These are phyloP conservation scores for Fusarium denticulatum DNA, from an alignment of 2,329 filamentous ascomycete species.

Conservation along the genomic window DNA sequence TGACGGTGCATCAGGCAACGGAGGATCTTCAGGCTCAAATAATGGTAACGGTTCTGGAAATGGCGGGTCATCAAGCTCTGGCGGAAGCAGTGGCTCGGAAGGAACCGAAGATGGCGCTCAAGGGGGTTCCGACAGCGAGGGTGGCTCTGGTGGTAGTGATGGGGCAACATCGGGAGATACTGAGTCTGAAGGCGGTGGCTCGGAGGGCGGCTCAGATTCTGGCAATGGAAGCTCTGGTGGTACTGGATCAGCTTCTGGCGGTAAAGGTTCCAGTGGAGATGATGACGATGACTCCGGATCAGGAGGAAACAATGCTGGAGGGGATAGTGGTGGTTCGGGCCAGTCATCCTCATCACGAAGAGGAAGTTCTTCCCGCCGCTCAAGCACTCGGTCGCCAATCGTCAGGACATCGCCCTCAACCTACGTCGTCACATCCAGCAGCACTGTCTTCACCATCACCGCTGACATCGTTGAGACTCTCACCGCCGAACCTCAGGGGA, in stretches of 20 bases:
- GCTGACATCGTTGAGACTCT: not conserved
- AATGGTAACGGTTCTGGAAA: not conserved
- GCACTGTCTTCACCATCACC: not conserved
- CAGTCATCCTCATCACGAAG: not conserved
- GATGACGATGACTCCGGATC: not conserved
- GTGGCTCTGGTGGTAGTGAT: not conserved
- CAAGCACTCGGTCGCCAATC: not conserved
- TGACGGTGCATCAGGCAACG: not conserved
- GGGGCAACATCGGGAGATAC: not conserved
- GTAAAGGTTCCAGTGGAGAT: not conserved
- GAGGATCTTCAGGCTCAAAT: not conserved
- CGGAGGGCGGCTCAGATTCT: not conserved
- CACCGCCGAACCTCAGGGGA: not conserved
- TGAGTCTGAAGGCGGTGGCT: not conserved
- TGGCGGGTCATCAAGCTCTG: not conserved
- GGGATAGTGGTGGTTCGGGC: not conserved
- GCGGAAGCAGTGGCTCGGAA: not conserved
- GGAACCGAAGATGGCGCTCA: not conserved
- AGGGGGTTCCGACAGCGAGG: not conserved
- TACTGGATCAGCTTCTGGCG: not conserved
- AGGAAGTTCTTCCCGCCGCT: not conserved
- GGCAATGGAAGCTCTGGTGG: not conserved
- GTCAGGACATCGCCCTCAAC: not conserved
- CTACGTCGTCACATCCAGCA: slow-evolving; percentile 4
- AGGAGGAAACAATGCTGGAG: not conserved